phyloP scores from a whole-genome alignment of 768 basidiomycete genomes.

The Termitomyces sp. region DNA sequence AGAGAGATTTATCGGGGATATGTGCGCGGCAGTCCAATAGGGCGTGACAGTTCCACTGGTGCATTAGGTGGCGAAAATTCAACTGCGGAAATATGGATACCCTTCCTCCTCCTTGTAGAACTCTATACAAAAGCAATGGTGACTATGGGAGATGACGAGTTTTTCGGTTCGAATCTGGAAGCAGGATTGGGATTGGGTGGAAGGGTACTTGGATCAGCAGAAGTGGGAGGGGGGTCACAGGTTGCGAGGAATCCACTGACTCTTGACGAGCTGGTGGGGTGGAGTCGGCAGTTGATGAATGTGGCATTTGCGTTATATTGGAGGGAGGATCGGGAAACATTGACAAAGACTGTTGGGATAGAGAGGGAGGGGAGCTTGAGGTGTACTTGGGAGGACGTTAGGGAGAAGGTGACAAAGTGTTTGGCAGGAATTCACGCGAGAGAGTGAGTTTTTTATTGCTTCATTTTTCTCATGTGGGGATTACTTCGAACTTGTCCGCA shows the following conservation, averaged over 20 bases:
- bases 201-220: background rate
- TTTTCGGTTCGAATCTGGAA: conserved; percentile 49
- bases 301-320: conserved; percentile 72
- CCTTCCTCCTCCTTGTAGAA: conserved; percentile 73
- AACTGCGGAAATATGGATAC: conserved; percentile 47
- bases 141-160: conserved; percentile 96
- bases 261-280: conserved; percentile 71
- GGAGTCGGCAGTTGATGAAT: conserved; percentile 77
- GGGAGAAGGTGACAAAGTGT: conserved; percentile 73
- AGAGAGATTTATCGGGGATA: conserved; percentile 70
- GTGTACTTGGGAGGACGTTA: conserved; percentile 59
- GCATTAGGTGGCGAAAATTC: conserved; percentile 21
- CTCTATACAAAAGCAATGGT: conserved; percentile 80
- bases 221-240: background rate
- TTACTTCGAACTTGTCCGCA: background rate
- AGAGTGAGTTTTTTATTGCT: conserved; percentile 55
- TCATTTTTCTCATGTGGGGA: conserved; percentile 3
- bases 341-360: conserved; percentile 11
- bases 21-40: conserved; percentile 56
- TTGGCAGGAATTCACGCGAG: conserved; percentile 79
- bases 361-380: conserved; percentile 23
- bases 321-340: conserved; percentile 32
- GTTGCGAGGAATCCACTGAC: conserved; percentile 67
- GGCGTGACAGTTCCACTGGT: conserved; percentile 40
- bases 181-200: background rate